Evolutionary conservation across 345 rosid genomes (phyloP).

Genomic region (Rhizophora mangle): DNA sequence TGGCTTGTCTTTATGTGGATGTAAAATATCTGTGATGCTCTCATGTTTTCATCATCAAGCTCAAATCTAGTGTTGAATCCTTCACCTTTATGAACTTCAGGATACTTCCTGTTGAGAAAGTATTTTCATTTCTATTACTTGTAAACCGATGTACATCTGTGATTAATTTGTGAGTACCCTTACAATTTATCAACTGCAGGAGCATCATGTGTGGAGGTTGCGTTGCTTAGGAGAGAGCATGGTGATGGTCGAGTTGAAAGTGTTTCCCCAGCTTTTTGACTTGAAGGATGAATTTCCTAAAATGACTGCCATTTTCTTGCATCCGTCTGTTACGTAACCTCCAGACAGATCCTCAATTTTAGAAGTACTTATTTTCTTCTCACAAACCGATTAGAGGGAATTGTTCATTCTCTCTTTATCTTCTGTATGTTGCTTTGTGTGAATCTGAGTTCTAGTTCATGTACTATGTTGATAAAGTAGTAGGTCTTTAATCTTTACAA

Average conservation of each 20-base stretch:
- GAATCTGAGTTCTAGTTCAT: conserved; percentile 1
- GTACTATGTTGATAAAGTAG: not conserved
- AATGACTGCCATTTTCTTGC: not conserved
- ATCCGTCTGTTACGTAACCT: not conserved
- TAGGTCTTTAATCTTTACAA: no score
- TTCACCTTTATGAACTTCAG: no score
- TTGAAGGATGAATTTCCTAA: not conserved
- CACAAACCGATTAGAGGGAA: conserved; percentile 29
- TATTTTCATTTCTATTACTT: not conserved
- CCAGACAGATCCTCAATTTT: conserved; percentile 4
- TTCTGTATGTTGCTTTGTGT: no score
- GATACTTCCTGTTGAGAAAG: no score
- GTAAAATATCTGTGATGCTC: no score
- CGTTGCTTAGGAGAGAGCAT: conserved; percentile 28
- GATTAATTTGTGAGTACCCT: not conserved
- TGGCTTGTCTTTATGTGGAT: no score
- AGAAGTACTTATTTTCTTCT: not conserved
- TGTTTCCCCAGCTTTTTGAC: not conserved
- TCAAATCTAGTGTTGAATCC: no score
- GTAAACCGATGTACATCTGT: no score
- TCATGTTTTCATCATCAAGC: no score
- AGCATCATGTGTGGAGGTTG: conserved; percentile 81
- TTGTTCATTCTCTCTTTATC: conserved; percentile 35
- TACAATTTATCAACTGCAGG: conserved; percentile 32
- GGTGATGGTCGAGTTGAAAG: not conserved